These are phyloP conservation scores for Sporothrix humicola DNA, from an alignment of 2,329 filamentous ascomycete genomes.

Conservation along the genomic window DNA sequence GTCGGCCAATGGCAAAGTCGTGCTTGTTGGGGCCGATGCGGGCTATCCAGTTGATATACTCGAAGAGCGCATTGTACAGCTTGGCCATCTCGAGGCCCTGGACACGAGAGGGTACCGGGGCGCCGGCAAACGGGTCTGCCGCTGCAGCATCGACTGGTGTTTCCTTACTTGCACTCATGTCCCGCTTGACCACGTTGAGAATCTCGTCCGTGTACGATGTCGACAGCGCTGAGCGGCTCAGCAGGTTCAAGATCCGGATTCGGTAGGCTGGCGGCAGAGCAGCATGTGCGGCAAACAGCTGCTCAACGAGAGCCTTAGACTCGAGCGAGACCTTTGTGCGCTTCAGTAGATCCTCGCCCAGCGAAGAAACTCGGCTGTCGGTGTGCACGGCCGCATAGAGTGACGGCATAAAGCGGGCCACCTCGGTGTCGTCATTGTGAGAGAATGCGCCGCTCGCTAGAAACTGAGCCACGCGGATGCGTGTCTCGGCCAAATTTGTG, in stretches of 20 bases:
- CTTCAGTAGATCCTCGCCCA: slow-evolving; percentile 90
- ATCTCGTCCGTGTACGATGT: slow-evolving; percentile 73
- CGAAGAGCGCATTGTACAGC: slow-evolving; percentile 80
- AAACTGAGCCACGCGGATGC: slow-evolving; percentile 71
- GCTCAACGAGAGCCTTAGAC: slow-evolving; percentile 63
- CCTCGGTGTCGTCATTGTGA: slow-evolving; percentile 56
- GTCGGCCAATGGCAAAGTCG: slow-evolving; percentile 56
- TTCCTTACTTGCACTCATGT: slow-evolving; percentile 48
- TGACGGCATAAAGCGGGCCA: slow-evolving; percentile 82
- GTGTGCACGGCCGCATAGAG: slow-evolving; percentile 82
- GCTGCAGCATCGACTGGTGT: slow-evolving; percentile 33
- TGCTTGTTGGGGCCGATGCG: slow-evolving; percentile 65
- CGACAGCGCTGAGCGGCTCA: slow-evolving; percentile 77
- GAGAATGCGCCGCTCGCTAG: slow-evolving; percentile 82
- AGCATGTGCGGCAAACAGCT: slow-evolving; percentile 75
- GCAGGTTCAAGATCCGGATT: slow-evolving; percentile 74
- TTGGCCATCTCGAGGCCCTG: slow-evolving; percentile 77
- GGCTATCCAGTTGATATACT: slow-evolving; percentile 86
- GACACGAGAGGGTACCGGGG: slow-evolving; percentile 42
- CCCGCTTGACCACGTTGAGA: slow-evolving; percentile 71
- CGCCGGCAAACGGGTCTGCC: background rate
- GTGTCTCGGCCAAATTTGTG: slow-evolving; percentile 71
- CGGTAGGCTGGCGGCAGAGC: slow-evolving; percentile 74
- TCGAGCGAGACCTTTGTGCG: slow-evolving; percentile 77
- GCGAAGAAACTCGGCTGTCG: slow-evolving; percentile 79